Conservation (phyloP, 2,329 filamentous ascomycete species). For the Leptographium lundbergii region DNA sequence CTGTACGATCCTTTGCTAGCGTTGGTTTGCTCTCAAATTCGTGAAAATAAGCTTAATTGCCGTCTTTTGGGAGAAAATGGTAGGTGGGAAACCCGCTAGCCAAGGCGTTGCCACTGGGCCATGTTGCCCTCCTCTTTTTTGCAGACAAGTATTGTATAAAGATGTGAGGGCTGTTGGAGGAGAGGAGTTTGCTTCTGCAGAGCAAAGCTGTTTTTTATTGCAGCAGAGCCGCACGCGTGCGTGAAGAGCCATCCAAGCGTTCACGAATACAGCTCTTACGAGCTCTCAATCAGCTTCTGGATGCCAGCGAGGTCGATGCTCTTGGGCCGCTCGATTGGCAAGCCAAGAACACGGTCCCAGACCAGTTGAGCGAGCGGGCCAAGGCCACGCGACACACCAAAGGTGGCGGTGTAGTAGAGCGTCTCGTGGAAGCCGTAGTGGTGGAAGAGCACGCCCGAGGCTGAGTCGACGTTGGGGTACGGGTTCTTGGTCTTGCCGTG, state of each 20-base stretch:
- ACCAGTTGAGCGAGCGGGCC: constrained; percentile 89
- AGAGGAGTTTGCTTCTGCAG: no score
- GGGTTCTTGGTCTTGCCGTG: constrained; percentile 99
- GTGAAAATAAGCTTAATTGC: no score
- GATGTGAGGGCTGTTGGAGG: no score
- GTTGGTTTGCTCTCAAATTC: no score
- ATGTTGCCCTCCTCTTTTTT: no score
- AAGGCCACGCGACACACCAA: constrained; percentile 57
- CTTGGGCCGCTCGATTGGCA: constrained; percentile 97
- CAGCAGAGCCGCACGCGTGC: no score
- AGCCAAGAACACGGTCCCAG: constrained; percentile 85
- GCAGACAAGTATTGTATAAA: no score
- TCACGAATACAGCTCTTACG: not conserved
- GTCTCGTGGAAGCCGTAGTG: constrained; percentile 98
- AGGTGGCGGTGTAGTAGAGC: constrained; percentile 76
- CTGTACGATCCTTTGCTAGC: no score
- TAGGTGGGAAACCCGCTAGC: no score
- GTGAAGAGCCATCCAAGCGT: not conserved
- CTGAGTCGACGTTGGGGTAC: constrained; percentile 91
- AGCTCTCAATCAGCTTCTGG: constrained; percentile 48
- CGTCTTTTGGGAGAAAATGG: no score
- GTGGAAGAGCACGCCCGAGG: constrained; percentile 89
- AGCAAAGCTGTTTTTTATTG: no score
- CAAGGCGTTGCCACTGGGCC: no score
- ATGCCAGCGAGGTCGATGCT: constrained; percentile 87